Evolutionary conservation across 345 rosid species (phyloP).

Genomic region (Populus ilicifolia): DNA sequence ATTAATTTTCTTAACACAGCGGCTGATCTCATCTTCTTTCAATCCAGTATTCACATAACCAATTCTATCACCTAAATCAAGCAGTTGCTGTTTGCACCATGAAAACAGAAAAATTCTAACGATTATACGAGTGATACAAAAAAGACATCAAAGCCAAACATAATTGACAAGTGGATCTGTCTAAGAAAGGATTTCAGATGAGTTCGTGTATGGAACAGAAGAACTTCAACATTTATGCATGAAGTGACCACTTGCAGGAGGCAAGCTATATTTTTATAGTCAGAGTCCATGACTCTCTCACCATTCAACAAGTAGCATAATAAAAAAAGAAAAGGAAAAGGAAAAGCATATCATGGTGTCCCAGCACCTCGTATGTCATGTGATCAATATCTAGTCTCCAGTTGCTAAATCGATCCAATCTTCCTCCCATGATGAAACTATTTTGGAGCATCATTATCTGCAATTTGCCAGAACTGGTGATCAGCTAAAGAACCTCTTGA

Average conservation of each 20-base stretch:
- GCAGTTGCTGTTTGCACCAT: constrained; percentile 53
- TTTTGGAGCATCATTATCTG: constrained; percentile 52
- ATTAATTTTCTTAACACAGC: constrained; percentile 61
- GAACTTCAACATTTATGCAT: not conserved
- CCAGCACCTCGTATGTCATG: constrained; percentile 57
- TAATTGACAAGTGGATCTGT: not conserved
- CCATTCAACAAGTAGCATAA: not conserved
- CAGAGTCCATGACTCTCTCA: not conserved
- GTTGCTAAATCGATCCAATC: constrained; percentile 42
- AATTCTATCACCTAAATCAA: constrained; percentile 85
- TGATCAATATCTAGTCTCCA: constrained; percentile 60
- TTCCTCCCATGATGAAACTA: constrained; percentile 48
- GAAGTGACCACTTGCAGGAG: not conserved
- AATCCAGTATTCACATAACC: constrained; percentile 81
- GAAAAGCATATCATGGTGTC: not conserved
- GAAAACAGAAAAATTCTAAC: not conserved
- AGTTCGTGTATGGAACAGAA: not conserved
- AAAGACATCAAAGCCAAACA: not conserved
- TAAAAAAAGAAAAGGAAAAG: not conserved
- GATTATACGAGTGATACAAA: not conserved
- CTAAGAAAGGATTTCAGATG: not conserved
- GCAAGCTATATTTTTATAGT: not conserved
- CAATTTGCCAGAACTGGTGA: not conserved
- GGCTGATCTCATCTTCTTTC: constrained; percentile 65
- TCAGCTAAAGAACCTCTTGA: not conserved